Evolutionary conservation across 2,329 filamentous ascomycete genomes (phyloP).

Genomic region (Pseudogymnoascus sp.): DNA sequence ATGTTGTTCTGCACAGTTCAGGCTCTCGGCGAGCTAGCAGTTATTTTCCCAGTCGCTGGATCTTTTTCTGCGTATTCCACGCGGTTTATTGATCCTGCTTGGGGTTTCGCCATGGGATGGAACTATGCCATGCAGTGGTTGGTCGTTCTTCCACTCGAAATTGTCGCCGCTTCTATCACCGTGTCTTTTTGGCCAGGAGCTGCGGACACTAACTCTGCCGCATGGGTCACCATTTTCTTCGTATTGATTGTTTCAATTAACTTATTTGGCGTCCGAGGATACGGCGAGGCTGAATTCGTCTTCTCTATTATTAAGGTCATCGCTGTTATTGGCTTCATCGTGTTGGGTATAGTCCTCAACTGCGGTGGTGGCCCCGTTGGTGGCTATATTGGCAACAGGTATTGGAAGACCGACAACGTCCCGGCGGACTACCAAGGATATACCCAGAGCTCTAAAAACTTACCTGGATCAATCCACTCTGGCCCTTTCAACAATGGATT

Average conservation of each 20-base stretch:
- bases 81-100: constrained; percentile 87
- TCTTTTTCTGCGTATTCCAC: constrained; percentile 90
- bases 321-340: constrained; percentile 65
- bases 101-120: constrained; percentile 93
- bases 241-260: constrained; percentile 71
- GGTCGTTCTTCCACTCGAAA: constrained; percentile 71
- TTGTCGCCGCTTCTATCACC: constrained; percentile 78
- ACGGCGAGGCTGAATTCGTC: constrained; percentile 82
- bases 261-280: constrained; percentile 77
- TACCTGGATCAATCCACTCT: constrained; percentile 44
- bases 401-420: neutral
- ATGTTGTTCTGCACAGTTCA: constrained; percentile 93
- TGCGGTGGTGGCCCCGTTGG: constrained; percentile 8
- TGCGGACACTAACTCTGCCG: constrained; percentile 47
- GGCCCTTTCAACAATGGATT: constrained; percentile 36
- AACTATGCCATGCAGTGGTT: constrained; percentile 89
- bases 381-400: neutral
- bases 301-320: constrained; percentile 82
- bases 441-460: constrained; percentile 30
- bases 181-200: constrained; percentile 68
- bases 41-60: constrained; percentile 89
- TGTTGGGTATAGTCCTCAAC: constrained; percentile 64
- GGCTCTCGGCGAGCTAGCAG: constrained; percentile 83
- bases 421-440: constrained; percentile 46
- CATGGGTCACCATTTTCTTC: constrained; percentile 75